A percentile compares a stretch with the other conserved stretches of the same genome.
Conservation (phyloP, 805 yeast species). For the Candida methanosorbosa region DNA sequence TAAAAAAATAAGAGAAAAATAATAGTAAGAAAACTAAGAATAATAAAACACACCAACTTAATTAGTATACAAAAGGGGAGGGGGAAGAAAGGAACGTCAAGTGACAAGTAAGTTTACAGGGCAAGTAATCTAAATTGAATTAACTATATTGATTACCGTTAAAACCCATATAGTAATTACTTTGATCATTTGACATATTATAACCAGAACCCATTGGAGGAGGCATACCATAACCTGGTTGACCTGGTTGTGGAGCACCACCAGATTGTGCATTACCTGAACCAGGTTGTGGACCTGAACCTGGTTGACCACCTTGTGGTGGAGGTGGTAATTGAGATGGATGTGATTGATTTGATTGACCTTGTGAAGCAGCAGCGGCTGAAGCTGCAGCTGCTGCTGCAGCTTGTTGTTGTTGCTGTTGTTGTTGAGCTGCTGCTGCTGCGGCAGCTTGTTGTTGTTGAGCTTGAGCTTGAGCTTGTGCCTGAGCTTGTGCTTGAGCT, state of each 20-base stretch:
- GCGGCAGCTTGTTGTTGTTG: conserved; percentile 16
- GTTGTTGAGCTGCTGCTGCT: conserved; percentile 21
- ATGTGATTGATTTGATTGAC: conserved; percentile 17
- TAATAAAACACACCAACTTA: no score
- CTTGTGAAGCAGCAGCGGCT: conserved; percentile 19
- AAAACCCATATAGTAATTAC: conserved; percentile 19
- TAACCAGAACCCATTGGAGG: conserved; percentile 17
- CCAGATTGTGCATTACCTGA: conserved; percentile 4
- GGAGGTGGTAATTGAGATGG: neutral
- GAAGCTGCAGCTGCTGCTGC: conserved; percentile 9
- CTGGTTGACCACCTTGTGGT: conserved; percentile 9
- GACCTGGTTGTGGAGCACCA: conserved; percentile 10
- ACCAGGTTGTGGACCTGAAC: conserved; percentile 5
- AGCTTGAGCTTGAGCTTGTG: conserved; percentile 17
- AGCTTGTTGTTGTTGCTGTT: conserved; percentile 19
- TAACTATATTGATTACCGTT: conserved; percentile 16
- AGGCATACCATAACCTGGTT: conserved; percentile 16
- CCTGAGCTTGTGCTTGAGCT: conserved; percentile 6
- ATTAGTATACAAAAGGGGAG: conserved; percentile 2
- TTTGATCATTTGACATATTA: conserved; percentile 18
- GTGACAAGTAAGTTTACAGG: neutral
- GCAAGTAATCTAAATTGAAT: neutral
- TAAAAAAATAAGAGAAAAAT: neutral
- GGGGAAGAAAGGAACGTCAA: conserved; percentile 1
- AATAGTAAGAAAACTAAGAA: conserved; percentile 1